Base-by-base conservation (phyloP, 768 basidiomycete genomes). In the Psilocybe sp. region DNA sequence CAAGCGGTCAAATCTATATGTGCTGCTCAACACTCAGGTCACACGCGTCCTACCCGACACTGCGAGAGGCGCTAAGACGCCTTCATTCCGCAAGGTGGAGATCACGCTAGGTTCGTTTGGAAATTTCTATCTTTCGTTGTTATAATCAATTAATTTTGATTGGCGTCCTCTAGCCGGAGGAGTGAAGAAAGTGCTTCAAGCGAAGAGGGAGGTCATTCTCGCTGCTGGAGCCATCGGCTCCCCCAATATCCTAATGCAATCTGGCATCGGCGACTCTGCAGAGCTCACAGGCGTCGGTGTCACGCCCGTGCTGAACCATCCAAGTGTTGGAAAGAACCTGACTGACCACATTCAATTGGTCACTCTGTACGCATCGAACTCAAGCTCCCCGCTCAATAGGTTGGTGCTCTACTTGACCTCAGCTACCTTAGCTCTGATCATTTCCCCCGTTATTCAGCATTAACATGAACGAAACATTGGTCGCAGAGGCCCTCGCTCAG, bases 121-220 rank as follows among this genome's bases (percentile, higher is more conserved):
- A 10, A 4, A 39, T 5, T 34, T 19, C 7, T 23, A 0, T n/a
- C 12, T 23, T 13, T 16, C 18, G 31, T 11, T 5, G 10, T 15
- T n/a, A 18, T 13, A 8, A 9, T 7, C 20, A 9, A 33, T 36
- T n/a, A 23, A 31, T 23, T 31, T 40, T 20, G 23, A 34, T 40
- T 36, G 13, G 5, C 14, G 46, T 43, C 38, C 9, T 40, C 20
- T 3, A 53, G 43, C 34, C 14, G 15, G 16, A 28, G 14, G 13
- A 33, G 18, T 6, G 16, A 37, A 14, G 14, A 40, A 36, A 15
- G 12, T 44, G 35, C 33, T 14, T 44, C 37, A 36, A 32, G 83
- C 82, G 1, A 61, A 56, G 49, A 79, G 78, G 52, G 84, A 86
- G 55, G 68, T 86, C 47, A 71, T 86, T 14, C 55, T 86, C 5